Evolutionary conservation across 257 asterid genomes (phyloP).

Genomic region (Solanum sparsipilum): DNA sequence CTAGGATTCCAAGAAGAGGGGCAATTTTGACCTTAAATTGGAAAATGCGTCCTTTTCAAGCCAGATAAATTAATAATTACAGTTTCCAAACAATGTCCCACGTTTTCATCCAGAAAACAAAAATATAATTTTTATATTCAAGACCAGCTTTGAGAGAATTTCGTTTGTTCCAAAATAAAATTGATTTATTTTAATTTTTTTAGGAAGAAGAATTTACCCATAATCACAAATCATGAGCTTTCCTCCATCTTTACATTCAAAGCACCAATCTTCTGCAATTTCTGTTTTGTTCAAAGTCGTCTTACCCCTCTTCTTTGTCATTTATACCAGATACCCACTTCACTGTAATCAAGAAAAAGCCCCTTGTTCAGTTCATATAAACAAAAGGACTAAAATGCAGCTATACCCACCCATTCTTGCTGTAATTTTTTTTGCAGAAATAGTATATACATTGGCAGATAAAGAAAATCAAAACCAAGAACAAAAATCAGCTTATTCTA

Average conservation of each 20-base stretch:
- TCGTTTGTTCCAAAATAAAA: neutral
- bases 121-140: neutral
- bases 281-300: constrained; percentile 30
- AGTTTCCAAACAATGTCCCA: neutral
- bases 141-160: neutral
- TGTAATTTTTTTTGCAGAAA: neutral
- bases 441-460: neutral
- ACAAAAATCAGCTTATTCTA: neutral
- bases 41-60: neutral
- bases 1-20: neutral
- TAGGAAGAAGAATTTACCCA: constrained; percentile 18
- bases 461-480: neutral
- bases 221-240: constrained; percentile 52
- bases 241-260: constrained; percentile 81
- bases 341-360: neutral
- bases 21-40: neutral
- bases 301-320: constrained; percentile 26
- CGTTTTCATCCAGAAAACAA: neutral
- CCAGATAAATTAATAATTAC: neutral
- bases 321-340: neutral
- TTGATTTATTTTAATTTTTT: neutral
- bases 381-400: neutral
- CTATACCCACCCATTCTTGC: neutral
- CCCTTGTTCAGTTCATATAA: neutral
- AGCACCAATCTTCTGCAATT: constrained; percentile 63